Base-by-base conservation (phyloP, 495 filamentous ascomycete species). In the Xylaria curta region DNA sequence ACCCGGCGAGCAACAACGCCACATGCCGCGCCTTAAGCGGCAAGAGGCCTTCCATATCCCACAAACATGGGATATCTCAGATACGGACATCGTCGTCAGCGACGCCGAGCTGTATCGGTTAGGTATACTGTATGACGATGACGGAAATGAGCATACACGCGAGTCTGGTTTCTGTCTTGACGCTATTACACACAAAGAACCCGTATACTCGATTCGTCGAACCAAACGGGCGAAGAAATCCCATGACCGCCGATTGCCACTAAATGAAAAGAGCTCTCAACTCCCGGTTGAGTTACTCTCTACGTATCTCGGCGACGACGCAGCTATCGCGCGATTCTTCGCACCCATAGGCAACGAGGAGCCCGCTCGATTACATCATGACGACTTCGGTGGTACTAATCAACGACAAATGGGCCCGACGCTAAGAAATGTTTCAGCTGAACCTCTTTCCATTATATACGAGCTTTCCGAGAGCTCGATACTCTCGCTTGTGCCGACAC, bases 11-110 rank as follows among this genome's bases (percentile, higher is more conserved):
- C 42, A 38, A n/a, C 46, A 46, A 12, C 76, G 71, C 8, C 70
- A 76, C 3, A 79, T 73, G 13, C 83, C 83, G 0, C 78, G 76
- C 1, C 77, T 85, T 36, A 77, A 83, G 68, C 75, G 84, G 9
- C 81, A 85, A 70, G 81, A 82, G 59, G 84, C 84, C 24, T 85
- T 85, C 46, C 75, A 78, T 15, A 80, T 80, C 28, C 77, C 74
- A 4, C 62, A 70, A 54, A 76, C 75, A 0, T 54, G 62, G 70
- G 70, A 73, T 21, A 71, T 54, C 40, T 60, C 54, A 15, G 42
- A 72, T 44, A 71, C 72, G 12, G 75, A 76, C 49, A 47, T 71
- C 0, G 73, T 75, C 58, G 68, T 76, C 4, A 74, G 78, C 38
- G 78, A 78, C 44, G 75, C 73, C 4, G 79, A 82, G 46, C 72